These are phyloP conservation scores for Neopestalotiopsis sp. DNA, from an alignment of 2,329 filamentous ascomycete species.

Conservation along the genomic window DNA sequence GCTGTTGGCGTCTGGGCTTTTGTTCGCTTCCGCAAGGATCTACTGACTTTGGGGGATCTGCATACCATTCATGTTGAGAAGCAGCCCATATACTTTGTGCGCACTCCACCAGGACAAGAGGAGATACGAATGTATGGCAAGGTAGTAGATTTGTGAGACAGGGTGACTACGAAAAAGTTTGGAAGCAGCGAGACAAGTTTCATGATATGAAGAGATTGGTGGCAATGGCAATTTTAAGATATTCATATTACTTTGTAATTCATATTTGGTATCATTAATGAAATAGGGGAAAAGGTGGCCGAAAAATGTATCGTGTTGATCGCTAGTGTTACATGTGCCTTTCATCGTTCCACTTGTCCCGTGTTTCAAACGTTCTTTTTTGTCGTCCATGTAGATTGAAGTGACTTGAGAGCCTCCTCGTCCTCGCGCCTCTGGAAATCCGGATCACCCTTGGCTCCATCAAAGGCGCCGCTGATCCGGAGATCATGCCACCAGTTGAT, in stretches of 20 bases:
- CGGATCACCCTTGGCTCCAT: slow-evolving; percentile 23
- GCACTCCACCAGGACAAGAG: background rate
- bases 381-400: background rate
- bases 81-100: background rate
- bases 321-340: background rate
- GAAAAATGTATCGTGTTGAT: background rate
- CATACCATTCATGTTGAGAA: background rate
- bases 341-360: background rate
- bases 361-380: background rate
- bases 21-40: background rate
- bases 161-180: background rate
- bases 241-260: background rate
- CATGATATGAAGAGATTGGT: background rate
- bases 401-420: background rate
- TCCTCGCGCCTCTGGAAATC: slow-evolving; percentile 26
- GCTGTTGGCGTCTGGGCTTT: background rate
- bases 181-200: background rate
- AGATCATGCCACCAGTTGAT: slow-evolving; percentile 26
- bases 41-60: background rate
- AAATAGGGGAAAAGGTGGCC: background rate
- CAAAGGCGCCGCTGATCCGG: slow-evolving; percentile 25
- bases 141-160: background rate
- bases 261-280: background rate
- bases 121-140: too few species aligned
- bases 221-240: background rate